A percentile compares a stretch with the other conserved stretches of the same genome.
These are phyloP conservation scores for Neoascochyta sp. DNA, from an alignment of 2,329 filamentous ascomycete genomes.

Conservation along the genomic window DNA sequence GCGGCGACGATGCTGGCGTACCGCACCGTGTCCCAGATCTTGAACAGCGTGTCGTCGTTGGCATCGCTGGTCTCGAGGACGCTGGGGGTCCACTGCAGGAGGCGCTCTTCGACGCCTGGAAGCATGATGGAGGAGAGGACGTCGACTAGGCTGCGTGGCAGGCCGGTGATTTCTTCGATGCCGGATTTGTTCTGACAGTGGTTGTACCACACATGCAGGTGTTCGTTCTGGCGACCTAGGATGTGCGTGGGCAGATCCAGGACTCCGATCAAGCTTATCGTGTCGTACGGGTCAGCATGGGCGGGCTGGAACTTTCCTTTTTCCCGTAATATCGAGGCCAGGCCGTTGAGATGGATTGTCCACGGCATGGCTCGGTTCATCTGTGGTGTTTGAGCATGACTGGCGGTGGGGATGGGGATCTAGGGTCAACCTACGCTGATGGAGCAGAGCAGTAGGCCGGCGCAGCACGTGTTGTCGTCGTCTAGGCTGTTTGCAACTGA, in stretches of 20 bases:
- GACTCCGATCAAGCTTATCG: slow-evolving; percentile 5
- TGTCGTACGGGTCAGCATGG: slow-evolving; percentile 3
- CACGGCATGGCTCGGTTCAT: slow-evolving; percentile 10
- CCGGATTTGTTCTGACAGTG: slow-evolving; percentile 4
- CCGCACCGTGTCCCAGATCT: slow-evolving; percentile 6
- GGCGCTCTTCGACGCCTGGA: slow-evolving; percentile 2
- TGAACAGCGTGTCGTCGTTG: slow-evolving; percentile 3
- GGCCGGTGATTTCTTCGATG: slow-evolving; percentile 4
- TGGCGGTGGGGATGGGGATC: neutral
- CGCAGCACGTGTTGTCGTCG: slow-evolving; percentile 6
- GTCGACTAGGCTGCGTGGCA: slow-evolving; percentile 7
- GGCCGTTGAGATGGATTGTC: slow-evolving; percentile 7
- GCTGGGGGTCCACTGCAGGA: slow-evolving; percentile 6
- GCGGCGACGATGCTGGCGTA: slow-evolving; percentile 4
- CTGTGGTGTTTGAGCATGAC: slow-evolving; percentile 1
- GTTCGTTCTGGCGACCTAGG: slow-evolving; percentile 3
- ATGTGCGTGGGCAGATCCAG: slow-evolving; percentile 6
- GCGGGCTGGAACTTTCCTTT: neutral
- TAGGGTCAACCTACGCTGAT: slow-evolving; percentile 2
- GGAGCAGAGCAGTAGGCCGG: slow-evolving; percentile 4
- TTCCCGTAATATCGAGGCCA: slow-evolving; percentile 5
- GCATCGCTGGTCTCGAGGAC: no score
- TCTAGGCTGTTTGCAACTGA: slow-evolving; percentile 1
- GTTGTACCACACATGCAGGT: slow-evolving; percentile 5
- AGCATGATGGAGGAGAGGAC: slow-evolving; percentile 3